A percentile compares a stretch with the other conserved stretches of the same genome.
These are phyloP conservation scores for Ophiostoma novo-ulmi DNA, from an alignment of 2,329 filamentous ascomycete genomes.

Conservation along the genomic window DNA sequence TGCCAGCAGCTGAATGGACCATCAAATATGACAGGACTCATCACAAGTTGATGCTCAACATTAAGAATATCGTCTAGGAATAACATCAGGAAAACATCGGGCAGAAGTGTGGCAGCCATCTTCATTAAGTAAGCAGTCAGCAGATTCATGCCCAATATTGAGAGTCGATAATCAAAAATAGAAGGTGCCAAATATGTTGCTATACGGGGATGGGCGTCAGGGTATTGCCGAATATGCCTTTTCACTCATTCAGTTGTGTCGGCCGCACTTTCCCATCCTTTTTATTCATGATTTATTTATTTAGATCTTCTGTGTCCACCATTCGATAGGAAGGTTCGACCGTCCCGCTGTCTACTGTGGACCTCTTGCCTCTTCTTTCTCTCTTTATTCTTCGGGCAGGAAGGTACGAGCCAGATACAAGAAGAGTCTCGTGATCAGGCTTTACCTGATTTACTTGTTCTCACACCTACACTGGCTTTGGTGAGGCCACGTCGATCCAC, in stretches of 20 bases:
- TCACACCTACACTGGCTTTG: not conserved
- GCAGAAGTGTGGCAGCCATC: not conserved
- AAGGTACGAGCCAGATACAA: not conserved
- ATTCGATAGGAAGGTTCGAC: not conserved
- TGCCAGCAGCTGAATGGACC: not conserved
- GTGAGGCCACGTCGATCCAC: conserved; percentile 14
- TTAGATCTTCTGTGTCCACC: not conserved
- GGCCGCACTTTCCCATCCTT: not conserved
- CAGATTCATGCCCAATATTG: not conserved
- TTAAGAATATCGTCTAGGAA: no score
- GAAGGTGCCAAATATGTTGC: not conserved
- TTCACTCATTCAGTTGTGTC: not conserved
- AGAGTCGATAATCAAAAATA: not conserved
- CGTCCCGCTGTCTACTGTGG: not conserved
- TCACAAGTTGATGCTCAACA: not conserved
- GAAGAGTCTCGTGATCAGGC: not conserved
- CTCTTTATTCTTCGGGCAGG: not conserved
- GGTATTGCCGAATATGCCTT: not conserved
- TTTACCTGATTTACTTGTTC: not conserved
- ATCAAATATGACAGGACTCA: not conserved
- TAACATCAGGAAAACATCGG: not conserved
- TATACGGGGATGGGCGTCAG: no score
- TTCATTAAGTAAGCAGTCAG: not conserved
- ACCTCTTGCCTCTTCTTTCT: not conserved
- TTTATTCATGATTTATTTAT: not conserved